Base-by-base conservation (phyloP, 257 asterid genomes). In the Petunia axillaris region DNA sequence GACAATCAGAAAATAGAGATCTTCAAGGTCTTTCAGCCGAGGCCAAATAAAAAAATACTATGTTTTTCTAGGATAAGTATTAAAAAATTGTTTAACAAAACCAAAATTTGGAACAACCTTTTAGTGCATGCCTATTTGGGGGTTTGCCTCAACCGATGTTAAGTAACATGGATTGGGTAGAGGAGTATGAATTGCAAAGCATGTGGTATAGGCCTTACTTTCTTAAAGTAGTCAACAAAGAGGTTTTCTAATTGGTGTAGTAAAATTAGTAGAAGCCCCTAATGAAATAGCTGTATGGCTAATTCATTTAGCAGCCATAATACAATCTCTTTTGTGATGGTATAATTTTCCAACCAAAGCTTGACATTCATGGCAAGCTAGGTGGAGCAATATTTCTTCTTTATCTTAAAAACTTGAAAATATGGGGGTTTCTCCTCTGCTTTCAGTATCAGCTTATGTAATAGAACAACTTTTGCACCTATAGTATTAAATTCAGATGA, bases 291-390 rank as follows among this genome's bases (percentile, higher is more conserved):
- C 10, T 71, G 60, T 59, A 71, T 48, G 77, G 2, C 40, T 71
- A 41, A 15, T 46, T 46, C 41, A 48, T 48, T 64, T 48, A 70
- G 44, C 48, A 71, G 60, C 60, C 41, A 48, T 10, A 71, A 48
- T 46, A 35, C 40, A 71, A 5, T 46, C 59, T 5, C 25, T 68
- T 48, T 70, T 48, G 35, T 25, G 11, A 48, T 10, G 77, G 60
- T 71, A 10, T 48, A 48, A 48, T 55, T 71, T 39, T 36, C 35
- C 36, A 13, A 43, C 35, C 59, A 50, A 10, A 35, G 77, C 54
- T 71, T 25, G 40, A 65, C 39, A 8, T 65, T 65, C 74, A 50
- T 73, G 35, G 46, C 78, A 73, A 73, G 46, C 46, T 48, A 48
- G 78, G 13, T 35, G 62, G 62, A 50, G 2, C 46, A 13, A 50